Evolutionary conservation across 345 rosid genomes (phyloP).

Genomic region (Cardamine resedifolia): DNA sequence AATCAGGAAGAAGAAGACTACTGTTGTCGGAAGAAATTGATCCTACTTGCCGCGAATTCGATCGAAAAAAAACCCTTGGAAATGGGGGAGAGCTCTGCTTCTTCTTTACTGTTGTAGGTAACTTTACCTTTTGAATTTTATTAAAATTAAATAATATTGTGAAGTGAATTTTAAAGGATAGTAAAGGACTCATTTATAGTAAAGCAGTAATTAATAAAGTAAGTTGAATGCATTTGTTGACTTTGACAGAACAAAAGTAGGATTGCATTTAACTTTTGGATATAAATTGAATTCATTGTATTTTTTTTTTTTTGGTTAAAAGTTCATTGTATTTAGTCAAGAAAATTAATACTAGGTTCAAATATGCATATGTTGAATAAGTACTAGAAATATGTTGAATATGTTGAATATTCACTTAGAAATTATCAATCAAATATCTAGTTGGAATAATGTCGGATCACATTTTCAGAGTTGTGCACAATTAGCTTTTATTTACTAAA

Average conservation of each 20-base stretch:
- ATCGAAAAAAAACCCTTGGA: conserved; percentile 26
- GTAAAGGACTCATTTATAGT: background rate
- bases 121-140: background rate
- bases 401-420: too few species aligned
- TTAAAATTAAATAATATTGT: background rate
- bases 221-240: conserved; percentile 21
- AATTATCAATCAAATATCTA: background rate
- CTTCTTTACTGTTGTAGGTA: background rate
- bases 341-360: background rate
- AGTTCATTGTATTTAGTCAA: background rate
- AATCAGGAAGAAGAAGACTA: conserved; percentile 16
- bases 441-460: background rate
- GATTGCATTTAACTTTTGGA: conserved; percentile 4
- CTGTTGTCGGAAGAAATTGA: conserved; percentile 27
- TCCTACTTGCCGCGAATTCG: conserved; percentile 29
- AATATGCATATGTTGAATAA: conserved; percentile 1
- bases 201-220: conserved; percentile 5
- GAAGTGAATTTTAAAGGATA: background rate
- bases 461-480: background rate
- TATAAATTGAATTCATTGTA: background rate
- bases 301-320: too few species aligned
- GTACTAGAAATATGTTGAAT: too few species aligned
- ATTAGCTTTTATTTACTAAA: background rate
- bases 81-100: background rate
- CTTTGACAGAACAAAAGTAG: background rate